These are phyloP conservation scores for Baeospora myosura DNA, from an alignment of 1,284 basidiomycete genomes.

Conservation along the genomic window DNA sequence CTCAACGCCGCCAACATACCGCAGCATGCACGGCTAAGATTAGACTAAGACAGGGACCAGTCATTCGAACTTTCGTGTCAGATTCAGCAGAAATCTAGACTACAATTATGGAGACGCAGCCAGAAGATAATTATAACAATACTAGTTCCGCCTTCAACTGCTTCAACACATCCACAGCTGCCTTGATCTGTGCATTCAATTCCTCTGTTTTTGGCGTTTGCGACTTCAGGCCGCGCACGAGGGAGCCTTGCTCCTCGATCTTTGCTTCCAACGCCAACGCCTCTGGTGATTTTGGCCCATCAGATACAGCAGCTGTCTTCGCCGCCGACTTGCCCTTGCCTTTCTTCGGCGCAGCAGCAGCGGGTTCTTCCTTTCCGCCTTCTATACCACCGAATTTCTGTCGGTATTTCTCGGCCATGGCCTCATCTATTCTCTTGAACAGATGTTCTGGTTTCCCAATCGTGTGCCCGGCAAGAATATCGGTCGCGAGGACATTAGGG, in stretches of 20 bases:
- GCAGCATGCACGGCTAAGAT: no score
- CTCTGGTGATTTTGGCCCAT: constrained; percentile 56
- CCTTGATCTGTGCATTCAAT: constrained; percentile 60
- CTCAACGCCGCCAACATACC: no score
- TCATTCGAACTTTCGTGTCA: no score
- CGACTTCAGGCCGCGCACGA: constrained; percentile 63
- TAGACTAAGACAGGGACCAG: no score
- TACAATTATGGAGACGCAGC: no score
- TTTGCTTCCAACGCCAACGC: constrained; percentile 59
- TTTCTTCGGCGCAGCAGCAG: constrained; percentile 16
- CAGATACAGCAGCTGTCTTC: constrained; percentile 34
- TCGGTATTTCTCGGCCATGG: constrained; percentile 81
- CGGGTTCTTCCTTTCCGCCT: constrained; percentile 23
- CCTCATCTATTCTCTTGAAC: constrained; percentile 92
- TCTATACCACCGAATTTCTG: constrained; percentile 71
- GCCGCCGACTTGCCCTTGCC: constrained; percentile 22
- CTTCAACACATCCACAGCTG: constrained; percentile 44
- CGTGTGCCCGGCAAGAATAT: constrained; percentile 82
- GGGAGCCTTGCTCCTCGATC: constrained; percentile 67
- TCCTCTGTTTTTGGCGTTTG: constrained; percentile 60
- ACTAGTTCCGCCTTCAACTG: constrained; percentile 40
- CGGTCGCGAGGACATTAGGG: constrained; percentile 61
- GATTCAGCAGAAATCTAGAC: no score
- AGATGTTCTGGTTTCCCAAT: constrained; percentile 86
- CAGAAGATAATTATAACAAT: no score